A percentile compares a stretch with the other conserved stretches of the same genome.
These are phyloP conservation scores for Lophiostoma macrostomum DNA, from an alignment of 495 filamentous ascomycete genomes.

Conservation along the genomic window DNA sequence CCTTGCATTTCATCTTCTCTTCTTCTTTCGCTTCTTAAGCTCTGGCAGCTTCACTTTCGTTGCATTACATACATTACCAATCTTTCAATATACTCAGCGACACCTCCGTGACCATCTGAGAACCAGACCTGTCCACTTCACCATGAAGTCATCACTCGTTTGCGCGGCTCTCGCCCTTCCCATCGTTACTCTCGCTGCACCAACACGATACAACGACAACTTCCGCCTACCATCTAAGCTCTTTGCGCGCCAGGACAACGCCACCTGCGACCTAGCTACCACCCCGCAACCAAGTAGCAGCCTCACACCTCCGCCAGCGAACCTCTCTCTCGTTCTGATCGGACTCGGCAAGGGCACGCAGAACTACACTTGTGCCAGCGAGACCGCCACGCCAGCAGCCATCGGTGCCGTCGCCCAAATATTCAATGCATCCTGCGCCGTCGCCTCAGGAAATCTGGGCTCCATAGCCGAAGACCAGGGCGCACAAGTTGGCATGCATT, in stretches of 20 bases:
- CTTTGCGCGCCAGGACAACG: slow-evolving; percentile 6
- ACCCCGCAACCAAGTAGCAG: slow-evolving; percentile 28
- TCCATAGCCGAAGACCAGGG: slow-evolving; percentile 40
- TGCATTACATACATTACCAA: not conserved
- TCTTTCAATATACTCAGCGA: not conserved
- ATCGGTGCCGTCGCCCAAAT: slow-evolving; percentile 76
- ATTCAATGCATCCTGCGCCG: slow-evolving; percentile 82
- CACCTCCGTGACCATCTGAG: not conserved
- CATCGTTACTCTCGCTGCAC: slow-evolving; percentile 4
- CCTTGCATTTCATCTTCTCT: slow-evolving; percentile 4
- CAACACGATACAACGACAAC: not conserved
- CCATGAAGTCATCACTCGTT: slow-evolving; percentile 1
- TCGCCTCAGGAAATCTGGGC: slow-evolving; percentile 58
- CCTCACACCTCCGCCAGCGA: slow-evolving; percentile 56
- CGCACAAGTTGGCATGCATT: slow-evolving; percentile 78
- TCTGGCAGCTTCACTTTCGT: slow-evolving; percentile 25
- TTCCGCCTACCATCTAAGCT: not conserved
- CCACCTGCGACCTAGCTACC: slow-evolving; percentile 19
- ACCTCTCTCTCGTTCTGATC: slow-evolving; percentile 65
- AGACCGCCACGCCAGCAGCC: slow-evolving; percentile 50
- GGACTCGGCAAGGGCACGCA: slow-evolving; percentile 83
- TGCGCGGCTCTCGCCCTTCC: slow-evolving; percentile 8
- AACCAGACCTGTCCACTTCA: not conserved
- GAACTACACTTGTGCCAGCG: slow-evolving; percentile 81
- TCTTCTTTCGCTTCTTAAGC: slow-evolving; percentile 21